phyloP scores from a whole-genome alignment of 768 basidiomycete genomes.

The Boletus eberwhitei region DNA sequence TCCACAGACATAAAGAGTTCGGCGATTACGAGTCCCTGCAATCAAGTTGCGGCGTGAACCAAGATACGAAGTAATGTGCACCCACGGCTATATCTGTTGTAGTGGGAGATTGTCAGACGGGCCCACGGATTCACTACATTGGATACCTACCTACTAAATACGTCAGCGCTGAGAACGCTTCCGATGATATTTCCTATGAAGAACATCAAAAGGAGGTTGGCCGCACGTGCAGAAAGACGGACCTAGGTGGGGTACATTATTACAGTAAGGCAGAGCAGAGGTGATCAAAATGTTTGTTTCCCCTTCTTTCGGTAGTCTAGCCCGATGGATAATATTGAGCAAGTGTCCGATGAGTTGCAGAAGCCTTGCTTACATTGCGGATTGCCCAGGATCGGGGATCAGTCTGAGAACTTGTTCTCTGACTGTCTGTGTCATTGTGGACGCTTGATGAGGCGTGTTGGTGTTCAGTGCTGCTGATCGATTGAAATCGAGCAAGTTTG shows the following conservation, averaged over 20 bases:
- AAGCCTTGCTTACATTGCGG: conserved; percentile 40
- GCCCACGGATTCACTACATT: neutral
- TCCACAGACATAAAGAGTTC: conserved; percentile 93
- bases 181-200: conserved; percentile 82
- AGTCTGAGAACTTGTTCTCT: conserved; percentile 51
- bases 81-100: conserved; percentile 59
- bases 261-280: conserved; percentile 93
- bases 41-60: conserved; percentile 1
- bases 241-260: conserved; percentile 97
- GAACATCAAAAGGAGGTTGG: neutral
- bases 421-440: conserved; percentile 50
- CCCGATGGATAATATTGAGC: neutral
- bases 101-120: conserved; percentile 4
- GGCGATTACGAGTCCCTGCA: conserved; percentile 70
- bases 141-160: conserved; percentile 79
- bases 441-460: neutral
- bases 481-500: neutral
- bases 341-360: neutral
- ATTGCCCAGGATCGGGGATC: conserved; percentile 50
- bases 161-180: conserved; percentile 94
- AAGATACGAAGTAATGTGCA: conserved; percentile 1
- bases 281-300: conserved; percentile 89
- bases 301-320: conserved; percentile 75
- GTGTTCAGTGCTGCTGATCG: neutral
- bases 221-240: conserved; percentile 25